These are phyloP conservation scores for Fusarium cyanostomum DNA, from an alignment of 2,329 filamentous ascomycete genomes.

Conservation along the genomic window DNA sequence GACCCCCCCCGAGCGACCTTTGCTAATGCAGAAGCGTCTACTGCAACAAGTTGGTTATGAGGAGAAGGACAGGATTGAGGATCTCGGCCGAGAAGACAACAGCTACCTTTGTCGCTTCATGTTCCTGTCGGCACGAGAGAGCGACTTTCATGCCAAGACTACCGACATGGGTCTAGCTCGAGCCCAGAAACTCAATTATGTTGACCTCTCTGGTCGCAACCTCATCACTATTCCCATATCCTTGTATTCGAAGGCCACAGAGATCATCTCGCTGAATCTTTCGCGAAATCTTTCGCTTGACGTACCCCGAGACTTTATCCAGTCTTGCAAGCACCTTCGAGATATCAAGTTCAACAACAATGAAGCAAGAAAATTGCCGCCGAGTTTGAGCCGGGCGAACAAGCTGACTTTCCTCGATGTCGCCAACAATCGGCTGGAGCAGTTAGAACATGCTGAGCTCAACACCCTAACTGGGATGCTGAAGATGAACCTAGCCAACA, in stretches of 20 bases:
- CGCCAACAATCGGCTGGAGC: slow-evolving; percentile 91
- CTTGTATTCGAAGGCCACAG: slow-evolving; percentile 87
- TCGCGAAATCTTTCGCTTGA: slow-evolving; percentile 92
- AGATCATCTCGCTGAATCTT: slow-evolving; percentile 94
- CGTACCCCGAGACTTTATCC: slow-evolving; percentile 95
- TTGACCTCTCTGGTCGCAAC: slow-evolving; percentile 90
- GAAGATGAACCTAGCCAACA: slow-evolving; percentile 94
- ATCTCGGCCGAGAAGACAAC: slow-evolving; percentile 95
- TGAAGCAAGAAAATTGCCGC: slow-evolving; percentile 85
- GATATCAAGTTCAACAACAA: slow-evolving; percentile 98
- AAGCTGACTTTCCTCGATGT: slow-evolving; percentile 90
- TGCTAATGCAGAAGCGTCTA: slow-evolving; percentile 90
- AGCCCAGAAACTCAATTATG: slow-evolving; percentile 90
- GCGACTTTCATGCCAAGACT: slow-evolving; percentile 72
- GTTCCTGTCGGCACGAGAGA: slow-evolving; percentile 89
- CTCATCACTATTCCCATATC: slow-evolving; percentile 94
- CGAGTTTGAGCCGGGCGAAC: slow-evolving; percentile 82
- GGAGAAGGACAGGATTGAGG: slow-evolving; percentile 85
- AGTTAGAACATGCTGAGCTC: slow-evolving; percentile 85
- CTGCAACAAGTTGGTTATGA: slow-evolving; percentile 93
- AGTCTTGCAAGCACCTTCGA: slow-evolving; percentile 87
- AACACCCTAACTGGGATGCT: slow-evolving; percentile 78
- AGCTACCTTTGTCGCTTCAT: slow-evolving; percentile 97
- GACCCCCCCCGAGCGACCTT: slow-evolving; percentile 78
- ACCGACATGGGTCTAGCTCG: slow-evolving; percentile 85